These are phyloP conservation scores for Primulina huaijiensis DNA, from an alignment of 257 asterid genomes.

Conservation along the genomic window DNA sequence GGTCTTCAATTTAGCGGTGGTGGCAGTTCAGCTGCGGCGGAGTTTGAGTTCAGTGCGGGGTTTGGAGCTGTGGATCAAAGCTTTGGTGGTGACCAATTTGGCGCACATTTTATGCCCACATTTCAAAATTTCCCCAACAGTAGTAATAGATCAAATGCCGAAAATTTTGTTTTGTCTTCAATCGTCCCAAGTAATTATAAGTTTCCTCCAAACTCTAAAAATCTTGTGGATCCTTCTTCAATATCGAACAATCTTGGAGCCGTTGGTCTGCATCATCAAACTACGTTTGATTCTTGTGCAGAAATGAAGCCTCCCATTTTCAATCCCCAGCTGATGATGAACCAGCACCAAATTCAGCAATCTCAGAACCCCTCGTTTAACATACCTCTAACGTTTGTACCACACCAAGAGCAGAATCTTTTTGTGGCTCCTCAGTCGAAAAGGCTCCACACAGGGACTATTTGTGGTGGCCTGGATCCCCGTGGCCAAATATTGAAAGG, in stretches of 20 bases:
- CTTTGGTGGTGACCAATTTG: conserved; percentile 43
- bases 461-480: conserved; percentile 36
- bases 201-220: conserved; percentile 28
- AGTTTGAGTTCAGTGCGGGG: conserved; percentile 52
- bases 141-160: conserved; percentile 33
- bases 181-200: conserved; percentile 33
- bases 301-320: conserved; percentile 60
- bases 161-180: conserved; percentile 37
- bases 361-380: conserved; percentile 54
- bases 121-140: conserved; percentile 36
- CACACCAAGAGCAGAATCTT: conserved; percentile 55
- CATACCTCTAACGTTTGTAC: conserved; percentile 51
- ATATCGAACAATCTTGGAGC: conserved; percentile 40
- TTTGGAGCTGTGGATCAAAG: conserved; percentile 74
- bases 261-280: conserved; percentile 33
- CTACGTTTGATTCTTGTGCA: conserved; percentile 39
- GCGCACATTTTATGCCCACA: conserved; percentile 37
- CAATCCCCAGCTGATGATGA: conserved; percentile 50
- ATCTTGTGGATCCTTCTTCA: conserved; percentile 33
- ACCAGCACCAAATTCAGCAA: conserved; percentile 68
- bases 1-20: conserved; percentile 51
- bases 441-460: conserved; percentile 49
- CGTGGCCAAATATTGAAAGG: conserved; percentile 43
- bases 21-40: conserved; percentile 37
- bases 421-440: conserved; percentile 61